Conservation (phyloP, 2,329 filamentous ascomycete species). For the Botryotinia convoluta region DNA sequence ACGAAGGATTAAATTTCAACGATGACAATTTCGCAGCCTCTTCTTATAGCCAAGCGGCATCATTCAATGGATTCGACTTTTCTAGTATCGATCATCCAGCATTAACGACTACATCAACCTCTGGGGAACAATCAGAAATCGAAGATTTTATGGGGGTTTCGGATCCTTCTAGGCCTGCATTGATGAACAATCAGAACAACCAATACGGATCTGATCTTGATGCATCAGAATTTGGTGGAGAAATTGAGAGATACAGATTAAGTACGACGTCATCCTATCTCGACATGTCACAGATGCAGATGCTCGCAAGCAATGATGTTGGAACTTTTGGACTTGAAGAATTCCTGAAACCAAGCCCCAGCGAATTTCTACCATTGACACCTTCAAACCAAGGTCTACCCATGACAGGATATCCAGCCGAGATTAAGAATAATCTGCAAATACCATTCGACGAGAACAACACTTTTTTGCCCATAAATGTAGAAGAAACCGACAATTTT, state of each 20-base stretch:
- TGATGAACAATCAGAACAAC: conserved; percentile 46
- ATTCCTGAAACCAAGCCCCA: conserved; percentile 46
- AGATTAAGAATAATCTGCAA: conserved; percentile 46
- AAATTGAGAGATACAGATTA: conserved; percentile 49
- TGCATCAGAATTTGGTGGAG: conserved; percentile 41
- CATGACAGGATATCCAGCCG: conserved; percentile 24
- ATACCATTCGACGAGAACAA: conserved; percentile 39
- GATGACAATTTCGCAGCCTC: conserved; percentile 51
- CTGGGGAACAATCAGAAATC: conserved; percentile 65
- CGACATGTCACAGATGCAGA: conserved; percentile 46
- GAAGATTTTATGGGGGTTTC: conserved; percentile 53
- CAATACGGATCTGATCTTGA: conserved; percentile 41
- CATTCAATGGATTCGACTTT: conserved; percentile 54
- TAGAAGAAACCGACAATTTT: conserved; percentile 47
- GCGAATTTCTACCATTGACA: conserved; percentile 19
- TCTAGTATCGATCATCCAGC: conserved; percentile 54
- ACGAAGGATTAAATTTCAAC: conserved; percentile 51
- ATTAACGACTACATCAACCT: conserved; percentile 58
- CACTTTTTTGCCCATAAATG: conserved; percentile 43
- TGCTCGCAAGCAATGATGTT: conserved; percentile 48
- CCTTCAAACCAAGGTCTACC: conserved; percentile 28
- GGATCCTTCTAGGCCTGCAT: conserved; percentile 37
- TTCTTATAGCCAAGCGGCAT: conserved; percentile 54
- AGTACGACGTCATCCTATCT: conserved; percentile 49
- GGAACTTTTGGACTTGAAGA: conserved; percentile 54